Evolutionary conservation across 352 stramenopile species (phyloP), one percentile per base, ranked within the genome.

Genomic region (Pythium vanterpoolii): DNA sequence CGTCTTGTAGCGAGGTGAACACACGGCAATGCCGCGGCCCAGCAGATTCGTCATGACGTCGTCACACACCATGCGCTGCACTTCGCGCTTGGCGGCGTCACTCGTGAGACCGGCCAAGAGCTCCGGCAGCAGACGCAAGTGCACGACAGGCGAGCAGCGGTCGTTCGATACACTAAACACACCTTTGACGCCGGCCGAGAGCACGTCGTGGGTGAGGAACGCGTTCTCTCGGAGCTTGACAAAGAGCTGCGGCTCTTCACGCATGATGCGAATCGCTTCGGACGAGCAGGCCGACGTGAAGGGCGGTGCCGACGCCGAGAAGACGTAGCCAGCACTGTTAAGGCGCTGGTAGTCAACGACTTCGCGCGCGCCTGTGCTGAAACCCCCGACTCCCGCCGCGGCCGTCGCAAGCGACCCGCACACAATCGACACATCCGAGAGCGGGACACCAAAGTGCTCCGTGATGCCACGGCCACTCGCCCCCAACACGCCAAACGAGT

Each of bases 281-380:
- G 86, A 91, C 33, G 85, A 90, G 49, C 83, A 95, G 5, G 90
- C 83, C 10, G 86, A 96, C 53, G 97, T 96, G 74, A 99, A 99
- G 9, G 97, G 97, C 33, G 97, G 96, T 24, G 93, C 86, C 48
- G 96, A 98, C n/a, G 97, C 97, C 61, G 93, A 98, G 76, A 98
- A 99, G 64, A 97, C 98, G 74, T 99, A 99, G 48, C 96, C 97
- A 6, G 96, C 96, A 38, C 94, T 98, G 66, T 95, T 98, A 31
- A 99, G 86, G 47, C 97, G 91, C 77, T 99, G 97, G 83, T 99
- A 98, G 74, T 99, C 95, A 10, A 99, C 93, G 6, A 99, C 92
- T 58, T 99, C 96, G 66, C 96, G 86, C 49, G 86, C 97, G 13
- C 97, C 97, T 36, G 98, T 96, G 59, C 95, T 98, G 57, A 99